phyloP scores from a whole-genome alignment of 2,329 filamentous ascomycete species.

The Ophiocordyceps camponoti-floridani region DNA sequence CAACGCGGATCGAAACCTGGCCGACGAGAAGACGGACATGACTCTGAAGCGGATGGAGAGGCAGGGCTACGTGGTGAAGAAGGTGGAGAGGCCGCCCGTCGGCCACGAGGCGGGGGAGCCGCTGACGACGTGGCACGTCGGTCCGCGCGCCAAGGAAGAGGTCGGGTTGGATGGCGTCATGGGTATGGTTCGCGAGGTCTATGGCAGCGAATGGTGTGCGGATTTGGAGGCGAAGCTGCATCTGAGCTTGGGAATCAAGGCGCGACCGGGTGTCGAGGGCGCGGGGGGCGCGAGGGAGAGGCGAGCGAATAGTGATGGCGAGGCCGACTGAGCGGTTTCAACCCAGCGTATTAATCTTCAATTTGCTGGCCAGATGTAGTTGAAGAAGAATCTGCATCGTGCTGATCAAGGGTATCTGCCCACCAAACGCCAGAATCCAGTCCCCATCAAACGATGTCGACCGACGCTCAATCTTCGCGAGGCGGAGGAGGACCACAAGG shows the following conservation, averaged over 20 bases:
- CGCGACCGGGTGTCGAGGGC: constrained; percentile 6
- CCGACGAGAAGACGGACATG: constrained; percentile 57
- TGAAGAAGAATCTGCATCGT: not conserved
- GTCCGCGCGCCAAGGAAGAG: constrained; percentile 71
- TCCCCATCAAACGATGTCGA: not conserved
- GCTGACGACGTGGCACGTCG: constrained; percentile 64
- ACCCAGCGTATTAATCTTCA: no score
- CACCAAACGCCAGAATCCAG: not conserved
- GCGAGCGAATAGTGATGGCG: constrained; percentile 1
- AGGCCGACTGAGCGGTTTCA: no score
- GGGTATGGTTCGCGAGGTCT: constrained; percentile 46
- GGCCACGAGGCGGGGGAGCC: constrained; percentile 52
- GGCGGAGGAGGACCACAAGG: constrained; percentile 39
- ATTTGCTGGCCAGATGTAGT: no score
- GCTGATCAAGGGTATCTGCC: not conserved
- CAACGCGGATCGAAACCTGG: constrained; percentile 59
- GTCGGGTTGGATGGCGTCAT: constrained; percentile 61
- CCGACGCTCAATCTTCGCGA: constrained; percentile 24
- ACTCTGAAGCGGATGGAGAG: constrained; percentile 57
- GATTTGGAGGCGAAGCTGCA: constrained; percentile 42
- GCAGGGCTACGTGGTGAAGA: constrained; percentile 68
- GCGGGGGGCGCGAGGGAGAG: constrained; percentile 8
- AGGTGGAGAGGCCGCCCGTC: constrained; percentile 41
- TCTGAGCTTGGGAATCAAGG: constrained; percentile 39
- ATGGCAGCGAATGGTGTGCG: constrained; percentile 27